Conservation (phyloP, 306 rosid species). For the Sicyos baderoa region DNA sequence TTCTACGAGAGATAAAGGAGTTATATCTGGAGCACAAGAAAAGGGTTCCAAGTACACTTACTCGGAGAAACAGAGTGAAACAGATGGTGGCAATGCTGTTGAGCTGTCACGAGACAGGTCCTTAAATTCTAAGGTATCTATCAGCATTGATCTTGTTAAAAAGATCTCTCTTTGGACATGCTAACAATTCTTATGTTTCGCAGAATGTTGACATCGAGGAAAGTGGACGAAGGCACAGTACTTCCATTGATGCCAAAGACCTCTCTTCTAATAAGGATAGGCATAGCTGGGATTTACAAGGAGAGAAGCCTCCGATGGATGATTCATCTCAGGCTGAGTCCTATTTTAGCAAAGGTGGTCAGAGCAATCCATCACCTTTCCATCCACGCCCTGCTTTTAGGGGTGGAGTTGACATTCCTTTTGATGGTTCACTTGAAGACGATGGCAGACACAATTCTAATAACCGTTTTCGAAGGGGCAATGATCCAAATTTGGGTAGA, state of each 20-base stretch:
- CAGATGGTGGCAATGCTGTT: constrained; percentile 47
- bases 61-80: constrained; percentile 51
- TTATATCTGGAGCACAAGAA: constrained; percentile 47
- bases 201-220: constrained; percentile 70
- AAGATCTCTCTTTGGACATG: constrained; percentile 65
- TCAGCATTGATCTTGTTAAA: constrained; percentile 51
- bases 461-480: constrained; percentile 65
- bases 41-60: constrained; percentile 59
- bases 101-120: constrained; percentile 69
- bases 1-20: constrained; percentile 35
- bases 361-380: constrained; percentile 41
- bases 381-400: constrained; percentile 63
- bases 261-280: constrained; percentile 57
- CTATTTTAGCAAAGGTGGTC: constrained; percentile 54
- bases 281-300: constrained; percentile 41
- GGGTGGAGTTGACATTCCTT: constrained; percentile 73
- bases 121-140: constrained; percentile 68
- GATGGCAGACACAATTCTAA: constrained; percentile 70
- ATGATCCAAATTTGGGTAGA: constrained; percentile 56
- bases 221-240: constrained; percentile 58
- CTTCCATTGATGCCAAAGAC: constrained; percentile 52
- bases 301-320: constrained; percentile 51
- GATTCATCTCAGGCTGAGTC: constrained; percentile 62
- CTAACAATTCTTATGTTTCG: constrained; percentile 41
- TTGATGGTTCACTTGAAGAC: constrained; percentile 64